Evolutionary conservation across 2,329 filamentous ascomycete genomes (phyloP).

Genomic region (Xylaria sp.): DNA sequence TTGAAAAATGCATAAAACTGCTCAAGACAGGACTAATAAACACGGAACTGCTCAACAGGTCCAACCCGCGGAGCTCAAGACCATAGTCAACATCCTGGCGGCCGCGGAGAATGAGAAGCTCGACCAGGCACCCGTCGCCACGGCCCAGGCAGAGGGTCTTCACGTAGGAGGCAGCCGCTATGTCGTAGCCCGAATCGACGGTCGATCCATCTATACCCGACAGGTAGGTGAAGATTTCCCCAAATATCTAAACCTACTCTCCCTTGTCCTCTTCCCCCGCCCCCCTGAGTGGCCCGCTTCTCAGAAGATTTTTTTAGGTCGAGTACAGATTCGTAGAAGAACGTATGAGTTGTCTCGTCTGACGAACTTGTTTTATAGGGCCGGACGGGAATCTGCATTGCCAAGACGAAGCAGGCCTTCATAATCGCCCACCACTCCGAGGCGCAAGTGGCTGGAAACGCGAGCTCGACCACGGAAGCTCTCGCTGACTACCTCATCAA

Average conservation of each 20-base stretch:
- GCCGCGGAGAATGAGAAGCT: constrained; percentile 48
- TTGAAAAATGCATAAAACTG: background rate
- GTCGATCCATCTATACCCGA: constrained; percentile 84
- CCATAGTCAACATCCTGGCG: constrained; percentile 63
- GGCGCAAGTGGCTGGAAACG: constrained; percentile 75
- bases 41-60: constrained; percentile 56
- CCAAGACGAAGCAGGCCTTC: constrained; percentile 89
- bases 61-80: constrained; percentile 68
- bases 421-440: constrained; percentile 89
- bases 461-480: constrained; percentile 80
- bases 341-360: constrained; percentile 25
- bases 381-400: constrained; percentile 81
- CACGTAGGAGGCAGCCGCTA: constrained; percentile 81
- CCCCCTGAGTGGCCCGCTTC: too few species aligned
- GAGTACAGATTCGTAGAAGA: too few species aligned
- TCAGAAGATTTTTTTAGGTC: background rate
- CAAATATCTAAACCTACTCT: background rate
- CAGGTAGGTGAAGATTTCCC: constrained; percentile 66
- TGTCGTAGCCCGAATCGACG: constrained; percentile 79
- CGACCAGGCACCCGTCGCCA: constrained; percentile 61
- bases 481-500: constrained; percentile 88
- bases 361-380: constrained; percentile 58
- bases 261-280: too few species aligned
- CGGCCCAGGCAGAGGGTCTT: constrained; percentile 77
- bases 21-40: constrained; percentile 35